Evolutionary conservation across 225 moss, liverwort and hornwort species (phyloP), one percentile per base, ranked within the genome.

Genomic region (Pseudoscleropodium purum): DNA sequence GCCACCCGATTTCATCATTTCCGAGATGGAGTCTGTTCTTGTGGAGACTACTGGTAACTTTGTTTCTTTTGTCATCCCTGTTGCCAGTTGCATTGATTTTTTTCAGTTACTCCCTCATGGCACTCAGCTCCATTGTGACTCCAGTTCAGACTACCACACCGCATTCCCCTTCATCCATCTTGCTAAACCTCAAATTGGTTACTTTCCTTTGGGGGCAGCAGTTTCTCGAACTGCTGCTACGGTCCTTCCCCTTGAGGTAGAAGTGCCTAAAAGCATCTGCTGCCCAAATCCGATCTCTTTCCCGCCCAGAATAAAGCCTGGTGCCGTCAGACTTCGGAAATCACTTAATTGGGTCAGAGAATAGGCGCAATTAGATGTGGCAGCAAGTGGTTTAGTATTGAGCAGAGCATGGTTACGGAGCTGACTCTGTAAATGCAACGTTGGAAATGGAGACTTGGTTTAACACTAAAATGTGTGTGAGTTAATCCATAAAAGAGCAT

Each of bases 1-100:
- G 82, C 86, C 69, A 80, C 87, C 70, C 91, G 94, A 36, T 91
- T 94, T 70, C 94, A 94, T 87, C 94, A 92, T 63, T 94, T 94
- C 20, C 79, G n/a, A 79, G 79, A 79, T 79, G 79, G 79, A 37
- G 56, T 79, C 56, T 79, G 79, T 37, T 79, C 79, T 79, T 79
- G 79, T 79, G 57, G 79, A 79, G 79, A 79, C 57, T 57, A 79
- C 57, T 79, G 79, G 79, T 79, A 79, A n/a, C 57, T 57, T 68
- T 19, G n/a, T 31, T 72, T 73, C 59, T 25, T 25, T 33, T 60
- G 60, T 60, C 73, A 73, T 43, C 73, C 52, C 26, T 34, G 14
- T 26, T 60, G 72, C 72, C 57, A 37, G 30, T 37, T 29, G 20
- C 64, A 16, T 68, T 68, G n/a, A 19, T 15, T 84, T 84, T 51